phyloP scores from a whole-genome alignment of 331 rosid species.

The Malus hybrid region DNA sequence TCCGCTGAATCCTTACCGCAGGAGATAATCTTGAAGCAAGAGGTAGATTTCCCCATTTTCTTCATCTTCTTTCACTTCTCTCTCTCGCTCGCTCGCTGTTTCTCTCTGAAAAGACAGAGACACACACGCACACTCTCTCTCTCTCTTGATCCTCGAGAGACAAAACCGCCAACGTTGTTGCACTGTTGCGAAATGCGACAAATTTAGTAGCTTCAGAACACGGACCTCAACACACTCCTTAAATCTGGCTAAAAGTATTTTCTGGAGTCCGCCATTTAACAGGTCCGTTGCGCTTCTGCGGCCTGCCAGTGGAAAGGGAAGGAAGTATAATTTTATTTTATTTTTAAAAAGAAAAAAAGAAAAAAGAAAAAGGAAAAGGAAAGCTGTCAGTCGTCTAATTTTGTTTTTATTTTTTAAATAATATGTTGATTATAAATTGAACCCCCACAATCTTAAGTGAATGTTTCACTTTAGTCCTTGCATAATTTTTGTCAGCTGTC shows the following conservation, averaged over 20 bases:
- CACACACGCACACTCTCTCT: neutral
- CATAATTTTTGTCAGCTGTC: neutral
- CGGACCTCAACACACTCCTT: conserved; percentile 64
- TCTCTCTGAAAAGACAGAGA: neutral
- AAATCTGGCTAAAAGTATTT: conserved; percentile 23
- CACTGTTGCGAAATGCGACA: conserved; percentile 38
- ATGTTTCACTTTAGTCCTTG: neutral
- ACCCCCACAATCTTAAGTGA: neutral
- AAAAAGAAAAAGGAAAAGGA: conserved; percentile 7
- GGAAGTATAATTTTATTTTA: neutral
- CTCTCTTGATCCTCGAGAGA: neutral
- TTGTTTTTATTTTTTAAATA: neutral
- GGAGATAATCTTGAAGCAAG: conserved; percentile 74
- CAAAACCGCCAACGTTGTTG: conserved; percentile 28
- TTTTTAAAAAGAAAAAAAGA: neutral
- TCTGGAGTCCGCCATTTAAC: conserved; percentile 51
- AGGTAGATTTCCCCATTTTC: conserved; percentile 60
- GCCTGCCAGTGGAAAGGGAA: conserved; percentile 3
- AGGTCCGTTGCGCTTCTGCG: conserved; percentile 22
- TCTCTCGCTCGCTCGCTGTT: neutral
- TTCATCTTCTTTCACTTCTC: neutral
- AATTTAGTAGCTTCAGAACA: conserved; percentile 15
- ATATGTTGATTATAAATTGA: neutral
- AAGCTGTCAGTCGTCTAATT: conserved; percentile 22
- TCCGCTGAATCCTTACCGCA: conserved; percentile 63